Conservation (phyloP, 2,329 filamentous ascomycete genomes). For the Myriosclerotinia duriaeana region DNA sequence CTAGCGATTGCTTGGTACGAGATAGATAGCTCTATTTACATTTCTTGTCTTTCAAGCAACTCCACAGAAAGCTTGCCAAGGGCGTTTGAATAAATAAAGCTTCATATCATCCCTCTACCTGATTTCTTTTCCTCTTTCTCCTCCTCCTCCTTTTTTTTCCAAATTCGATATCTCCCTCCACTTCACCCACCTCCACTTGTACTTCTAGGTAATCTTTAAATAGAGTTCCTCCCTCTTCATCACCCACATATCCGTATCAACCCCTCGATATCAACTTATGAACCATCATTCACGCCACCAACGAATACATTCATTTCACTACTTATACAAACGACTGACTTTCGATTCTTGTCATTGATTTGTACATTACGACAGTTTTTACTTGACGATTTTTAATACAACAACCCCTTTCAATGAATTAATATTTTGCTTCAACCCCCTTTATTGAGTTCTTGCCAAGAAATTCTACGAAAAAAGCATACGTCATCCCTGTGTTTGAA, state of each 20-base stretch:
- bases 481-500: conserved; percentile 17
- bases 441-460: neutral
- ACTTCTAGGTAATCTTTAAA: neutral
- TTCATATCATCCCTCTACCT: neutral
- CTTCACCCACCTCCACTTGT: neutral
- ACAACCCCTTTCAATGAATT: neutral
- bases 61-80: conserved; percentile 3
- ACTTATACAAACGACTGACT: neutral
- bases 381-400: neutral
- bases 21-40: conserved; percentile 14
- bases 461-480: neutral
- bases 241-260: neutral
- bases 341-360: neutral
- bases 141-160: neutral
- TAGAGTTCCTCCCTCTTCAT: neutral
- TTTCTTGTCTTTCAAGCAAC: neutral
- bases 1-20: conserved; percentile 5
- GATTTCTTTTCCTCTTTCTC: neutral
- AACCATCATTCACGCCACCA: neutral
- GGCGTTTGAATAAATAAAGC: neutral
- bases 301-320: conserved; percentile 1
- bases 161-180: neutral
- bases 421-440: neutral
- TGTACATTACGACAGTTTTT: neutral
- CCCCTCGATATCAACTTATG: neutral